Evolutionary conservation across 139 green algal species (phyloP).

Genomic region (Chlorella sp.): DNA sequence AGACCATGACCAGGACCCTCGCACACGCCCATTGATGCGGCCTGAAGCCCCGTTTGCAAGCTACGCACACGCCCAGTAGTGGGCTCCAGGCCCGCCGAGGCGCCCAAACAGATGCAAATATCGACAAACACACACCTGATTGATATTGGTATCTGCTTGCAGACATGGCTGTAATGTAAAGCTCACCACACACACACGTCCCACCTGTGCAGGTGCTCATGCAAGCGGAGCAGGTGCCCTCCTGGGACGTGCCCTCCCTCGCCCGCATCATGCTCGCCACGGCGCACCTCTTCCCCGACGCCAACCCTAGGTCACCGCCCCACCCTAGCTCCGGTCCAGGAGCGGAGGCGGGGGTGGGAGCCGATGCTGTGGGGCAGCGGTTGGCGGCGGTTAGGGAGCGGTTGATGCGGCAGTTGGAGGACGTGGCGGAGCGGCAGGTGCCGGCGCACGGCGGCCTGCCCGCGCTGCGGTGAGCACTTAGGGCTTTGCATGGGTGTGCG

Average conservation of each 20-base stretch:
- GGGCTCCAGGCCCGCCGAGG: background rate
- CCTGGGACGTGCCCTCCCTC: background rate
- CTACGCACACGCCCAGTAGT: background rate
- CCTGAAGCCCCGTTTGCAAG: background rate
- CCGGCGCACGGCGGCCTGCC: background rate
- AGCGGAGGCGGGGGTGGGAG: too few species aligned
- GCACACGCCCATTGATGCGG: too few species aligned
- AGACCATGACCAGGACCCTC: too few species aligned
- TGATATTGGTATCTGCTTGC: too few species aligned
- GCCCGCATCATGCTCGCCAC: background rate
- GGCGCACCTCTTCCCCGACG: background rate
- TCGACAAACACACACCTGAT: too few species aligned
- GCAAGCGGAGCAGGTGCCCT: background rate
- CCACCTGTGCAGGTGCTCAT: background rate
- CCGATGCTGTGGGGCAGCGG: background rate
- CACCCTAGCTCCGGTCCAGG: too few species aligned
- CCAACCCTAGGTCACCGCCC: too few species aligned
- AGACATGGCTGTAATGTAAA: too few species aligned
- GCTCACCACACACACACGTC: too few species aligned
- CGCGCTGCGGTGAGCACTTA: background rate
- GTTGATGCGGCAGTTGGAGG: background rate
- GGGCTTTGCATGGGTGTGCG: too few species aligned
- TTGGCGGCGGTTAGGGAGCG: background rate
- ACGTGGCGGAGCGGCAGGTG: background rate
- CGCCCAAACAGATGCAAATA: background rate